Percentiles rank a stretch among this genome's conserved stretches.
Evolutionary conservation across 495 filamentous ascomycete genomes (phyloP).

Genomic region (Astrothelium macrocarpum): DNA sequence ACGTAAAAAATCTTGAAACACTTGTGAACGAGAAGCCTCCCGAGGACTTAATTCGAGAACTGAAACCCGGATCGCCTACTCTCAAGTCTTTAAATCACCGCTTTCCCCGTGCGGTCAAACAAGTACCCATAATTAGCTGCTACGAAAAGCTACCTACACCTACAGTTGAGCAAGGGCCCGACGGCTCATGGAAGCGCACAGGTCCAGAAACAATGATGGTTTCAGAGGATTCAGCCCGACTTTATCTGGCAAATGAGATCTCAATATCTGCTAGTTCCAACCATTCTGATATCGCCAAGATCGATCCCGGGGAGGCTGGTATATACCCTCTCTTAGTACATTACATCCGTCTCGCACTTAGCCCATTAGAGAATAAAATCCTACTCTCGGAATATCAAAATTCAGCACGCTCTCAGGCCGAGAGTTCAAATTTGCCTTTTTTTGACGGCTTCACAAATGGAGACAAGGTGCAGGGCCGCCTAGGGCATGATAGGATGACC

Average conservation of each 20-base stretch:
- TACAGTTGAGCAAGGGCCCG: neutral
- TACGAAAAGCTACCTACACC: neutral
- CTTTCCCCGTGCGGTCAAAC: neutral
- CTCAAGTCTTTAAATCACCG: neutral
- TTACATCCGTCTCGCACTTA: neutral
- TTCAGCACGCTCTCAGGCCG: neutral
- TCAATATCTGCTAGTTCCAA: neutral
- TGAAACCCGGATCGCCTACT: neutral
- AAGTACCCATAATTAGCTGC: neutral
- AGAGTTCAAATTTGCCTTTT: neutral
- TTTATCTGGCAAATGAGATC: neutral
- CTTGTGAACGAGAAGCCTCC: neutral
- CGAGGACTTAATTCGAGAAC: neutral
- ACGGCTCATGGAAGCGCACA: neutral
- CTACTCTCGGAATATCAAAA: neutral
- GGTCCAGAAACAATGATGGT: neutral
- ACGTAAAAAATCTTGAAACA: neutral
- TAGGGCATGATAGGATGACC: neutral
- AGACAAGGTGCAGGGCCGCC: neutral
- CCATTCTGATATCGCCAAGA: neutral
- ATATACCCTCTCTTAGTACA: neutral
- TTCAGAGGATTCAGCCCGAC: constrained; percentile 1
- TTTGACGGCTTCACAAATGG: neutral
- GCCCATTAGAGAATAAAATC: neutral
- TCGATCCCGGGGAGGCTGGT: neutral